phyloP scores from a whole-genome alignment of 441 rosid species.

The Populus trichocarpa region DNA sequence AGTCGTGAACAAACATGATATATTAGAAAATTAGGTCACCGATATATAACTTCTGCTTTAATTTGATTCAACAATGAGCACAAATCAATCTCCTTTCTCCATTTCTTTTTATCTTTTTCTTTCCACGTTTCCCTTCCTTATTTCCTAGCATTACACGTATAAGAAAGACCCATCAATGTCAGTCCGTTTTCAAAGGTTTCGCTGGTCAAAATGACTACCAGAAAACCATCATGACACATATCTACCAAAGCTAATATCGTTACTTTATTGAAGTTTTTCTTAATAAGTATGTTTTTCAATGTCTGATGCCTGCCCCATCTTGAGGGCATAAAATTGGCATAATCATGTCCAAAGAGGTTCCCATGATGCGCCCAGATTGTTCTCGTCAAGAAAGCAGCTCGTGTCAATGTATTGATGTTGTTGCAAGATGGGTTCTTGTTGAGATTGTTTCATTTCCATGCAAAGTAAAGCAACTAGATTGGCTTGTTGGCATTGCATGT shows the following conservation, averaged over 20 bases:
- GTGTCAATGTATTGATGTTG: constrained; percentile 38
- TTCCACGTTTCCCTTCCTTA: background rate
- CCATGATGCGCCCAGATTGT: constrained; percentile 45
- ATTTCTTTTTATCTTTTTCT: too few species aligned
- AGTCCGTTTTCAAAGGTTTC: background rate
- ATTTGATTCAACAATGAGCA: background rate
- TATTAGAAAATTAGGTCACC: too few species aligned
- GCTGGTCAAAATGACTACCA: background rate
- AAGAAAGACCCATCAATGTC: background rate
- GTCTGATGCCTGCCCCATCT: background rate
- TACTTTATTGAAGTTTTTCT: background rate
- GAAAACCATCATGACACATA: background rate
- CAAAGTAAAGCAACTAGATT: constrained; percentile 42
- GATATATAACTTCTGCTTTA: background rate
- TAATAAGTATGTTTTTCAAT: background rate
- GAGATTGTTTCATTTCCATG: constrained; percentile 45
- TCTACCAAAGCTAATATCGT: background rate
- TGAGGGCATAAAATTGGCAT: background rate
- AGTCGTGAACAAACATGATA: background rate
- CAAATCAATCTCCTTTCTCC: background rate
- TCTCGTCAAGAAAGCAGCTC: constrained; percentile 54
- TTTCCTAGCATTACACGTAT: background rate
- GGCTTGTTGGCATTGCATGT: constrained; percentile 27
- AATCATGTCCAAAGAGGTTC: constrained; percentile 73
- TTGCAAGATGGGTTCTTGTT: constrained; percentile 14